Percentiles rank a stretch among this genome's conserved stretches.
Conservation (phyloP, 306 rosid species). For the Trifolium fragiferum region DNA sequence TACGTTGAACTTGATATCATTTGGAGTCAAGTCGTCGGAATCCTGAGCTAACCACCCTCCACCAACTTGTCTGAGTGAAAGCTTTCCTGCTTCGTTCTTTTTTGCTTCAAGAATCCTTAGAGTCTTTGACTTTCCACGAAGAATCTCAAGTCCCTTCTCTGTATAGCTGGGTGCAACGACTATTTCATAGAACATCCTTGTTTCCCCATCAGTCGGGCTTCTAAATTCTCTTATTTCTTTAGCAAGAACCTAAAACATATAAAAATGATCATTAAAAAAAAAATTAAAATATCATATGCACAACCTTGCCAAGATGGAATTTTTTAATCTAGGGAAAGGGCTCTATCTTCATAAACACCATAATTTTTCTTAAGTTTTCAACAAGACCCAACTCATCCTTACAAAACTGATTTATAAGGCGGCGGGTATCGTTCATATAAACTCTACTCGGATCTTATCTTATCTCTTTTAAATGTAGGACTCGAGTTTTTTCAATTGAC, state of each 20-base stretch:
- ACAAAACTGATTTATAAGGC: background rate
- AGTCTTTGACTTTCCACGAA: slow-evolving; percentile 81
- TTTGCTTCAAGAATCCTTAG: slow-evolving; percentile 84
- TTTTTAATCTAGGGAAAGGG: background rate
- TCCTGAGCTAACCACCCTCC: slow-evolving; percentile 98
- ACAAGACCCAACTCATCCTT: background rate
- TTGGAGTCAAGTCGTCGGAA: slow-evolving; percentile 77
- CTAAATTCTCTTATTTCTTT: slow-evolving; percentile 88
- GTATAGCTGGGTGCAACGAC: slow-evolving; percentile 94
- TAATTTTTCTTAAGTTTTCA: background rate
- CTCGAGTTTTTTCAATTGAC: background rate
- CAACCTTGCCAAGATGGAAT: background rate
- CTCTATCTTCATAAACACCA: background rate
- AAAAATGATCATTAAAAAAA: slow-evolving; percentile 5
- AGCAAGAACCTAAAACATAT: slow-evolving; percentile 68
- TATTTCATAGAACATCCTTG: slow-evolving; percentile 96
- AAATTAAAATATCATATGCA: background rate
- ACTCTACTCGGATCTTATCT: background rate
- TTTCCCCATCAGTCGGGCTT: slow-evolving; percentile 92
- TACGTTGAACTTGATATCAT: slow-evolving; percentile 64
- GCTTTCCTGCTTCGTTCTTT: slow-evolving; percentile 78
- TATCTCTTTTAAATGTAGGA: background rate
- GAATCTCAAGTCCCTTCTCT: slow-evolving; percentile 85
- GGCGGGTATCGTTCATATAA: background rate
- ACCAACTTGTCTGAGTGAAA: slow-evolving; percentile 92